Evolutionary conservation across 2,329 filamentous ascomycete genomes (phyloP).

Genomic region (Colletotrichum lindemuthianum): DNA sequence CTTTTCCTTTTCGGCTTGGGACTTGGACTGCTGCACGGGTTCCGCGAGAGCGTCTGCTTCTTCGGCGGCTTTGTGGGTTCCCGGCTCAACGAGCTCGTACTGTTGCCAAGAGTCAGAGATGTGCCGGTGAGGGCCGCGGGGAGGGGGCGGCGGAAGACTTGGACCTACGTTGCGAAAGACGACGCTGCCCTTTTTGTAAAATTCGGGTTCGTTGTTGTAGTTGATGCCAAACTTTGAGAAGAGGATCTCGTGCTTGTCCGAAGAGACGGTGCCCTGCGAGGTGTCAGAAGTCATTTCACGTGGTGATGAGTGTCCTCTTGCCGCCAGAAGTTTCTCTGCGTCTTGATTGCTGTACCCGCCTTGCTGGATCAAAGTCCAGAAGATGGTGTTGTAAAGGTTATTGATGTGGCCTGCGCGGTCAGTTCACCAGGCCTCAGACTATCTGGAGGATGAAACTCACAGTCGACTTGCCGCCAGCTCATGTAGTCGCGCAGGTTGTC

Average conservation of each 20-base stretch:
- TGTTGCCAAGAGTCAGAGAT: constrained; percentile 47
- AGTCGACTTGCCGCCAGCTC: constrained; percentile 97
- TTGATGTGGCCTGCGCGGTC: constrained; percentile 85
- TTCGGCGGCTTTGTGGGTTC: constrained; percentile 55
- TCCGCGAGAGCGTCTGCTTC: constrained; percentile 62
- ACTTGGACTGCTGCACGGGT: constrained; percentile 72
- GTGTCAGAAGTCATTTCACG: constrained; percentile 36
- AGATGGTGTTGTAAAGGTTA: constrained; percentile 97
- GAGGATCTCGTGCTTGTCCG: constrained; percentile 95
- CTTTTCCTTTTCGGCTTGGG: constrained; percentile 83
- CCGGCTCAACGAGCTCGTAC: constrained; percentile 77
- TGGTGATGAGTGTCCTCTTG: constrained; percentile 46
- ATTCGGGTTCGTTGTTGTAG: constrained; percentile 95
- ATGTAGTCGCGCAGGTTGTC: constrained; percentile 92
- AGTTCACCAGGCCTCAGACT: too few relatives aligned
- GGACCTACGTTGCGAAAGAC: constrained; percentile 79
- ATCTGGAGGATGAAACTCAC: constrained; percentile 59
- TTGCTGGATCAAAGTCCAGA: constrained; percentile 86
- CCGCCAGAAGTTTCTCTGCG: constrained; percentile 83
- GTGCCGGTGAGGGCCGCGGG: not conserved
- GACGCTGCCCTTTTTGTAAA: constrained; percentile 93
- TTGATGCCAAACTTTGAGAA: constrained; percentile 92
- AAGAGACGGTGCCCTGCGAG: constrained; percentile 78
- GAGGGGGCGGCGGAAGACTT: not conserved
- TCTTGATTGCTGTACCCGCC: constrained; percentile 80